Evolutionary conservation across 306 rosid species (phyloP), one percentile per base, ranked within the genome.

Genomic region (Comarum palustre): DNA sequence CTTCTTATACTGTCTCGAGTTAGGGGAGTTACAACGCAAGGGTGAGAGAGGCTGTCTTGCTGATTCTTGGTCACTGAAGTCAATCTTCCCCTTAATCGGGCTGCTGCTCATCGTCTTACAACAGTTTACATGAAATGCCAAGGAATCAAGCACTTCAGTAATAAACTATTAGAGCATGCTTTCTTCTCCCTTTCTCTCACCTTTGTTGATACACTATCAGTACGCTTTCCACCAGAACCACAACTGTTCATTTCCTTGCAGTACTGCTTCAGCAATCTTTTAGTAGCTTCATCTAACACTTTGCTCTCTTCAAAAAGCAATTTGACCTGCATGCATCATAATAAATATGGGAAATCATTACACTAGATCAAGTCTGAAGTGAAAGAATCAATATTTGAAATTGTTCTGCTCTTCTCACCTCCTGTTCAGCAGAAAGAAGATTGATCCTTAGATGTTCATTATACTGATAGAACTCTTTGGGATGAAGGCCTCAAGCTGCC

Each of bases 391-490:
- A n/a, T 59, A n/a, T 64, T 17, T 15, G 42, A 29, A 12, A 48
- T 50, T 6, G 31, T 69, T 32, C 46, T 22, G 50, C 69, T 75
- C 61, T 76, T 69, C 79, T 77, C 76, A 95, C 99, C 96, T 95
- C 97, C 68, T 87, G 96, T 83, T 95, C 97, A 42, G 99, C 99
- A 73, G 78, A 90, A 79, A 61, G 65, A 76, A 95, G 99, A 85
- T 95, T 95, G 64, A 76, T 80, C 82, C 79, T 86, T 52, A 91
- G 80, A 71, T 88, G 88, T 69, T 95, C 96, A 81, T 90, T 91
- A 71, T 87, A 91, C 84, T 27, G 93, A 90, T 69, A 94, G 47
- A 71, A 82, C 86, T 70, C 81, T 88, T 63, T 61, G 84, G 54
- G 89, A 82, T 8, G 89, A 81, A 19, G 97, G 96, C 83, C 77